These are phyloP conservation scores for Pythium periplocum DNA, from an alignment of 352 stramenopile species.

Conservation along the genomic window DNA sequence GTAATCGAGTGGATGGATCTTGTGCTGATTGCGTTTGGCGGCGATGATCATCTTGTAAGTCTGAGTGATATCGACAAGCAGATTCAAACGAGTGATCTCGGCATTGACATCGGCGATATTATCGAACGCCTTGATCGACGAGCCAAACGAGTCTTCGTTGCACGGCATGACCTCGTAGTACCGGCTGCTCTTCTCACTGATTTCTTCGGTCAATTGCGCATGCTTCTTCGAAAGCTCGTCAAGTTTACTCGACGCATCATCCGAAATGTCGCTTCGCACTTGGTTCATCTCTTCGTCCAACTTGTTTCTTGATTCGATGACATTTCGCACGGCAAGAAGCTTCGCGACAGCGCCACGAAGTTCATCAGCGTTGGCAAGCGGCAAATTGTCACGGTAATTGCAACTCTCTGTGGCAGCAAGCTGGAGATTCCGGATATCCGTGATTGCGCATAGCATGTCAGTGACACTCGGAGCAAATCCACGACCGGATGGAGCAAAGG, in stretches of 20 bases:
- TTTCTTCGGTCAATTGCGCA: slow-evolving; percentile 43
- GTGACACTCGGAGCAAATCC: slow-evolving; percentile 31
- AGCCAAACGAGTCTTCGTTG: slow-evolving; percentile 53
- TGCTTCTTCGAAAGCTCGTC: slow-evolving; percentile 44
- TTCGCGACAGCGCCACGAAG: slow-evolving; percentile 37
- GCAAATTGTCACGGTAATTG: slow-evolving; percentile 45
- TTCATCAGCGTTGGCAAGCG: slow-evolving; percentile 58
- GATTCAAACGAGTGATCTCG: slow-evolving; percentile 56
- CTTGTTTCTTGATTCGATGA: slow-evolving; percentile 47
- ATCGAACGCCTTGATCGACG: slow-evolving; percentile 61
- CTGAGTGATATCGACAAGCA: slow-evolving; percentile 64
- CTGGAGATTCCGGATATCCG: slow-evolving; percentile 62
- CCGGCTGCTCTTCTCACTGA: slow-evolving; percentile 66
- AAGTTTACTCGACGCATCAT: slow-evolving; percentile 32
- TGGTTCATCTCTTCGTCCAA: slow-evolving; percentile 45
- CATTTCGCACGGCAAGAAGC: slow-evolving; percentile 37
- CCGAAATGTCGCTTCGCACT: slow-evolving; percentile 39
- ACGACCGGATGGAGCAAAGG: slow-evolving; percentile 31
- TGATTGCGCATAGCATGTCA: slow-evolving; percentile 60
- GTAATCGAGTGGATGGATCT: slow-evolving; percentile 66
- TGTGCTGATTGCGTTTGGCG: slow-evolving; percentile 33
- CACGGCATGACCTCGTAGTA: slow-evolving; percentile 82
- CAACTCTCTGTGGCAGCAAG: slow-evolving; percentile 49
- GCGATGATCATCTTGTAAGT: slow-evolving; percentile 78
- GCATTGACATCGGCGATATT: slow-evolving; percentile 45